Evolutionary conservation across 306 rosid genomes (phyloP), one percentile per base, ranked within the genome.

Genomic region (Fragaria iinumae): DNA sequence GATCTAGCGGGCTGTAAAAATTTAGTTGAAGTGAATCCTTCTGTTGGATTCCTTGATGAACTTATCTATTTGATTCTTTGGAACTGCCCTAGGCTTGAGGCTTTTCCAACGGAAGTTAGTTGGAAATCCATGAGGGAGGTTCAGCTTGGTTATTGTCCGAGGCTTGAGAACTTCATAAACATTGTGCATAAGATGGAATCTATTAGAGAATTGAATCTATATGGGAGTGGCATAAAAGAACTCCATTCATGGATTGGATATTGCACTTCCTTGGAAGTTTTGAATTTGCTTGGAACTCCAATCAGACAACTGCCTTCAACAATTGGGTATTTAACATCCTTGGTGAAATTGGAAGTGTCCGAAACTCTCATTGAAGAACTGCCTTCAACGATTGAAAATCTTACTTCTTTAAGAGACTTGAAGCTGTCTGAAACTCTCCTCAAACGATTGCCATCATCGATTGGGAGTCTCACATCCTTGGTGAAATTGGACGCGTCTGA

Each of bases 131-230:
- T 69, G 2, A 12, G 9, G 0, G 0, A 3, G 1, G 17, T 69
- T 7, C 1, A 6, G 29, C 77, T 72, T 18, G 9, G 17, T 0
- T 2, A 29, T 3, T 64, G 64, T 45, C 4, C 1, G 1, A 65
- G 36, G 20, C 71, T 75, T 29, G 9, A 18, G 78, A 63, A 17
- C n/a, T 75, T 47, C 14, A 18, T 60, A 60, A 49, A 63, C 18
- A 47, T 63, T 47, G 63, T 25, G 20, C 38, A 25, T 1, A 45
- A 14, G 6, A 25, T 69, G 73, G 57, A 16, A 12, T 23, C 21
- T 36, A 8, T 8, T 68, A 0, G 32, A 13, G 25, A 3, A 7
- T 7, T 69, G 23, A 1, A 2, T 45, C 23, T 69, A 4, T 0
- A 25, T 25, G 3, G 1, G 5, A 69, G 0, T 47, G 39, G 3